A percentile compares a stretch with the other conserved stretches of the same genome.
Evolutionary conservation across 192 early-diverging fungal species (phyloP).

Genomic region (Coemansia sp.): DNA sequence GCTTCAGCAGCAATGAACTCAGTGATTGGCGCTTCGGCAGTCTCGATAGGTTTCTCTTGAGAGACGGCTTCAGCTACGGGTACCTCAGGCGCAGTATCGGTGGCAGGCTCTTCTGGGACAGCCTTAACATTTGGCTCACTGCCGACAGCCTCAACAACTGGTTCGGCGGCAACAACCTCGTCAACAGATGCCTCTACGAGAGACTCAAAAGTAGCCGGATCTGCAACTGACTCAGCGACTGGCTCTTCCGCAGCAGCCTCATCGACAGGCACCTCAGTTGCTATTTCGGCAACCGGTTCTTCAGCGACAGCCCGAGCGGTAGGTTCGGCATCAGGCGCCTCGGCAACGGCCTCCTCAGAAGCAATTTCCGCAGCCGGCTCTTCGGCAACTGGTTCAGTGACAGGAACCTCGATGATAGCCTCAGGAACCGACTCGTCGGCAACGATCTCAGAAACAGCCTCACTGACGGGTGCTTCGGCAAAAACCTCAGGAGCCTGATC

Average conservation of each 20-base stretch:
- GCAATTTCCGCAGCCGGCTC: background rate
- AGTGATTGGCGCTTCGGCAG: slow-evolving; percentile 5
- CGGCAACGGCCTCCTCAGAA: background rate
- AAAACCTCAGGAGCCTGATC: background rate
- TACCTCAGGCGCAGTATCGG: background rate
- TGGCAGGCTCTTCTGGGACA: background rate
- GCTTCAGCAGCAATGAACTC: background rate
- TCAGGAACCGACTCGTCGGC: background rate
- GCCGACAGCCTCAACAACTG: too few relatives aligned
- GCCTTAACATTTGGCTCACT: too few relatives aligned
- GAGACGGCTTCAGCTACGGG: background rate
- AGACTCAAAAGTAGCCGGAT: background rate
- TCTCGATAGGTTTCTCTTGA: background rate
- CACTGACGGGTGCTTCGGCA: background rate
- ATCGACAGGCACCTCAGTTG: background rate
- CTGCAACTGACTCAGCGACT: background rate
- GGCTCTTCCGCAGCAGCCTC: background rate
- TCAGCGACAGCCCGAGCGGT: background rate
- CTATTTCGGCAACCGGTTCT: background rate
- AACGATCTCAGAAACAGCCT: background rate
- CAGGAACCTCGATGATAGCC: background rate
- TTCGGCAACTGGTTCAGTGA: background rate
- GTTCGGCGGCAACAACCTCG: background rate
- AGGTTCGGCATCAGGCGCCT: too few relatives aligned
- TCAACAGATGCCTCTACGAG: background rate